Evolutionary conservation across 2,329 filamentous ascomycete genomes (phyloP).

Genomic region (Fusarium sp.): DNA sequence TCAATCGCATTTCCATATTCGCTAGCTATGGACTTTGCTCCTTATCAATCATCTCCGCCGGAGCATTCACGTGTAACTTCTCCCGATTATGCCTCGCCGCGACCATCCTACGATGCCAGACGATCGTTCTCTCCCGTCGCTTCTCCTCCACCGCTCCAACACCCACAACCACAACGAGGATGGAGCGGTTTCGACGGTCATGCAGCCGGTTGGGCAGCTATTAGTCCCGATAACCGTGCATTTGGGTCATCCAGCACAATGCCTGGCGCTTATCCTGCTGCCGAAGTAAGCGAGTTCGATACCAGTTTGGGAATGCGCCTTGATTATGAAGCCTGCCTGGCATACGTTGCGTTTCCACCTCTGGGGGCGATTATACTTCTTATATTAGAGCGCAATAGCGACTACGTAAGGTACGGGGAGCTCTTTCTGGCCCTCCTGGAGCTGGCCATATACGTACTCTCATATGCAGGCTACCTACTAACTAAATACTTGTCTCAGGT

Average conservation of each 20-base stretch:
- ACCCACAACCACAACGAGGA: constrained; percentile 69
- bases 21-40: constrained; percentile 87
- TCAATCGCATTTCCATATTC: not conserved
- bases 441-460: not conserved
- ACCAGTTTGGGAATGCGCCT: constrained; percentile 89
- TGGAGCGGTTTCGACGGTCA: constrained; percentile 62
- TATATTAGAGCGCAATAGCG: constrained; percentile 91
- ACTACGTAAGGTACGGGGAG: constrained; percentile 86
- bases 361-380: constrained; percentile 87
- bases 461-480: constrained; percentile 11
- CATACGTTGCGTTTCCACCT: constrained; percentile 88
- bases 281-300: constrained; percentile 84
- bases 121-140: constrained; percentile 65
- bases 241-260: constrained; percentile 46
- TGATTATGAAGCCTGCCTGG: constrained; percentile 90
- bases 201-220: constrained; percentile 49
- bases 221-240: constrained; percentile 39
- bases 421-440: not conserved
- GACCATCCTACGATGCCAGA: constrained; percentile 67
- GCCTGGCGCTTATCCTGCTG: constrained; percentile 56
- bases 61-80: constrained; percentile 86
- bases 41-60: constrained; percentile 93
- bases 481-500: constrained; percentile 68
- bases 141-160: constrained; percentile 59
- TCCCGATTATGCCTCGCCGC: constrained; percentile 69